Percentiles rank a stretch among this genome's conserved stretches.
Evolutionary conservation across 1,139 yeast species (phyloP).

Genomic region (Meyerozyma guilliermondii): DNA sequence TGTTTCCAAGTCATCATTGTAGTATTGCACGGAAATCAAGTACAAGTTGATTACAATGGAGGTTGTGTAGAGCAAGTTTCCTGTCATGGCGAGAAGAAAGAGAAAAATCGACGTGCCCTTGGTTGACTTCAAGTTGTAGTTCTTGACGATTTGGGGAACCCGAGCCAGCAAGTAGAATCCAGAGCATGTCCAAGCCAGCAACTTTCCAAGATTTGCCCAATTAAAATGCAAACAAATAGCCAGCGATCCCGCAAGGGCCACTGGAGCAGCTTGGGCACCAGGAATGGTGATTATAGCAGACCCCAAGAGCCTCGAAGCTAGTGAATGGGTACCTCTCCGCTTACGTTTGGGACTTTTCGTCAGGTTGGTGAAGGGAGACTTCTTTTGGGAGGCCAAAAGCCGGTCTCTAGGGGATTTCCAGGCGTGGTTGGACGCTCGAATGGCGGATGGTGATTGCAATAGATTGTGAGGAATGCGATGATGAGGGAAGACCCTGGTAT

Average conservation of each 20-base stretch:
- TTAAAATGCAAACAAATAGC: background rate
- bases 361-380: background rate
- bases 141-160: conserved; percentile 18
- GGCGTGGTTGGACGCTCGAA: conserved; percentile 5
- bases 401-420: background rate
- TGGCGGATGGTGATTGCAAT: conserved; percentile 14
- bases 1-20: conserved; percentile 7
- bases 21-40: conserved; percentile 8
- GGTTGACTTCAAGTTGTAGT: conserved; percentile 26
- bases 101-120: conserved; percentile 33
- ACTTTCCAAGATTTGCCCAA: conserved; percentile 4
- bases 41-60: conserved; percentile 28
- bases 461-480: conserved; percentile 15
- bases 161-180: conserved; percentile 10
- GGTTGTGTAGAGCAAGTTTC: conserved; percentile 30
- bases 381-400: background rate
- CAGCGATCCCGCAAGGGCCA: background rate
- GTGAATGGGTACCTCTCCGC: background rate
- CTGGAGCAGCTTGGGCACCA: conserved; percentile 1
- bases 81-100: conserved; percentile 33
- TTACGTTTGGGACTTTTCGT: background rate
- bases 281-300: background rate
- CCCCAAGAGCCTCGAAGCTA: background rate
- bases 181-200: conserved; percentile 12
- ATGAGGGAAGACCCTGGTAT: conserved; percentile 16